A percentile compares a stretch with the other conserved stretches of the same genome.
Evolutionary conservation across 164 flowering plant species (phyloP).

Genomic region (Umbilicus rupestris): DNA sequence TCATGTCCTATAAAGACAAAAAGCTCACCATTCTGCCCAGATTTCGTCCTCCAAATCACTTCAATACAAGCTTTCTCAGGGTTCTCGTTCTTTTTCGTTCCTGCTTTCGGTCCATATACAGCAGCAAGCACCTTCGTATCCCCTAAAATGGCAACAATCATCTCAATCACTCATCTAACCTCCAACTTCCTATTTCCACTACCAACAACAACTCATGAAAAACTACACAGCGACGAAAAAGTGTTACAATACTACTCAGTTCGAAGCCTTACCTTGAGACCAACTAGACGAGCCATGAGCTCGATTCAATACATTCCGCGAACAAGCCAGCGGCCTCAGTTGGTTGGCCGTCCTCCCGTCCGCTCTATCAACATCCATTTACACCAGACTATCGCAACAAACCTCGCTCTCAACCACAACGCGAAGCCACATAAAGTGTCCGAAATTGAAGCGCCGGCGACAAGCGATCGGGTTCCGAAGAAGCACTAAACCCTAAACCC

Average conservation of each 20-base stretch:
- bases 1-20: background rate
- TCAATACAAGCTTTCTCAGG: conserved; percentile 87
- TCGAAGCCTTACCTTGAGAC: conserved; percentile 56
- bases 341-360: conserved; percentile 70
- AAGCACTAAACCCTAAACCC: background rate
- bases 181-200: background rate
- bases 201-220: background rate
- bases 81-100: conserved; percentile 81
- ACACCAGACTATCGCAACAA: background rate
- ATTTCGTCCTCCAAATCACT: conserved; percentile 90
- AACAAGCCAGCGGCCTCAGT: conserved; percentile 65
- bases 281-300: conserved; percentile 96
- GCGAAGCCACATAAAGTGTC: background rate
- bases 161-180: background rate
- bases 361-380: conserved; percentile 46
- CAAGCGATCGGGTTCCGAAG: background rate
- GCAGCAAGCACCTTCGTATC: conserved; percentile 83
- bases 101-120: conserved; percentile 92
- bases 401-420: background rate
- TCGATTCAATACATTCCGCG: conserved; percentile 61
- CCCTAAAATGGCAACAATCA: conserved; percentile 33
- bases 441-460: background rate
- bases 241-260: background rate
- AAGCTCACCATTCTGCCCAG: conserved; percentile 68
- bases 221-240: background rate